phyloP scores from a whole-genome alignment of 768 basidiomycete genomes.

The Collybia sp. region DNA sequence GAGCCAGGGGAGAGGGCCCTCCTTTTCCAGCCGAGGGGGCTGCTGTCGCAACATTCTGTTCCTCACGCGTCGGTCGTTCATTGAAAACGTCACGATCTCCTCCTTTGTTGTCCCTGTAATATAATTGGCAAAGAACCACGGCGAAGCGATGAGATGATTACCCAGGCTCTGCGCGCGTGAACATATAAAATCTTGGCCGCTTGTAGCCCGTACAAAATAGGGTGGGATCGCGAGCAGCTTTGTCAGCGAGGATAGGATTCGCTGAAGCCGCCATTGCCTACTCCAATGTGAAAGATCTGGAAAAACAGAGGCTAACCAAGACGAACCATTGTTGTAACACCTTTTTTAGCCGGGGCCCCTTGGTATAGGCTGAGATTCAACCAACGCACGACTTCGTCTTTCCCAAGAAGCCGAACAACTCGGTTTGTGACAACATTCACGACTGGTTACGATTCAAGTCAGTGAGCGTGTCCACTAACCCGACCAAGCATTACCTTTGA shows the following conservation, averaged over 20 bases:
- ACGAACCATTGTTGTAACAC: slow-evolving; percentile 71
- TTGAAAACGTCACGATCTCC: slow-evolving; percentile 97
- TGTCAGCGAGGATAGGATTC: slow-evolving; percentile 90
- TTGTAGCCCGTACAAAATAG: slow-evolving; percentile 93
- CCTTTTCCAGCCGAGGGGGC: slow-evolving; percentile 39
- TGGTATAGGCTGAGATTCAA: slow-evolving; percentile 88
- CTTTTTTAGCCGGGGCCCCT: slow-evolving; percentile 87
- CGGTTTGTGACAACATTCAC: slow-evolving; percentile 95
- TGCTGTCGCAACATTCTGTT: slow-evolving; percentile 79
- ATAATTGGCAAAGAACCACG: neutral
- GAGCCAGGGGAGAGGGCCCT: slow-evolving; percentile 70
- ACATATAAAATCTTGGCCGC: slow-evolving; percentile 90
- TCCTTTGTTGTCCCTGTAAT: slow-evolving; percentile 70
- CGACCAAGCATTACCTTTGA: slow-evolving; percentile 65
- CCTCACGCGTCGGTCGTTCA: slow-evolving; percentile 94
- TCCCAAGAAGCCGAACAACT: slow-evolving; percentile 82
- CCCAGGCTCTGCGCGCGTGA: slow-evolving; percentile 89
- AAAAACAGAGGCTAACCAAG: neutral
- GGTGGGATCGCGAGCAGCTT: slow-evolving; percentile 81
- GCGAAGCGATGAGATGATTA: slow-evolving; percentile 32
- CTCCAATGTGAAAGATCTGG: slow-evolving; percentile 5
- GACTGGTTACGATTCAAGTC: slow-evolving; percentile 40
- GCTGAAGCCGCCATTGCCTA: slow-evolving; percentile 94
- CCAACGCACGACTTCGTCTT: slow-evolving; percentile 91
- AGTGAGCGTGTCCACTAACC: neutral